Conservation (phyloP, 2,329 filamentous ascomycete genomes). For the Claviceps maximensis region DNA sequence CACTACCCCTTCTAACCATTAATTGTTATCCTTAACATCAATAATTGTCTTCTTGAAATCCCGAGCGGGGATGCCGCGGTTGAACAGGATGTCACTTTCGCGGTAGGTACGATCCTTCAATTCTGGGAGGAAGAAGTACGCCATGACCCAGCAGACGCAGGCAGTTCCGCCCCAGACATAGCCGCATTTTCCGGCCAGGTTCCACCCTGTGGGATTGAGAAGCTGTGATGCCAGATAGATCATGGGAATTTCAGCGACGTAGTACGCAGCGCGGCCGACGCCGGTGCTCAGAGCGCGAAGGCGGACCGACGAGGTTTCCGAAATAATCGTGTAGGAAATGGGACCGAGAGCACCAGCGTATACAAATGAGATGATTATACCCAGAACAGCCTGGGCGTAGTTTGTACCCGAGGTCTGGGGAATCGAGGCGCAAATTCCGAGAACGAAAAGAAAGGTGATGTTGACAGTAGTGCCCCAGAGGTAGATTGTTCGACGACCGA, state of each 20-base stretch:
- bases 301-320: constrained; percentile 29
- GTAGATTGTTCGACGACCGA: constrained; percentile 27
- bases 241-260: constrained; percentile 27
- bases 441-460: constrained; percentile 21
- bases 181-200: constrained; percentile 31
- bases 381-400: constrained; percentile 23
- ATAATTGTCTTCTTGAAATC: constrained; percentile 11
- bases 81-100: constrained; percentile 33
- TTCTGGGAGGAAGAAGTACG: constrained; percentile 37
- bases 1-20: neutral
- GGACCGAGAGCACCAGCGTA: constrained; percentile 25
- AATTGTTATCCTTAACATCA: constrained; percentile 5
- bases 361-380: constrained; percentile 26
- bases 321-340: constrained; percentile 26
- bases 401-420: constrained; percentile 19
- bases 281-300: constrained; percentile 26
- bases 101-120: constrained; percentile 33
- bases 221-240: constrained; percentile 26
- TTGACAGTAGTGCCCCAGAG: constrained; percentile 23
- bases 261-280: constrained; percentile 26
- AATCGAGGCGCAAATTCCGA: constrained; percentile 23
- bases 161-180: constrained; percentile 32
- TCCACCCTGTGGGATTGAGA: constrained; percentile 24
- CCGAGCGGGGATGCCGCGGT: constrained; percentile 14
- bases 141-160: constrained; percentile 20